Evolutionary conservation across 164 flowering plant genomes (phyloP).

Genomic region (Vitis amurensis): DNA sequence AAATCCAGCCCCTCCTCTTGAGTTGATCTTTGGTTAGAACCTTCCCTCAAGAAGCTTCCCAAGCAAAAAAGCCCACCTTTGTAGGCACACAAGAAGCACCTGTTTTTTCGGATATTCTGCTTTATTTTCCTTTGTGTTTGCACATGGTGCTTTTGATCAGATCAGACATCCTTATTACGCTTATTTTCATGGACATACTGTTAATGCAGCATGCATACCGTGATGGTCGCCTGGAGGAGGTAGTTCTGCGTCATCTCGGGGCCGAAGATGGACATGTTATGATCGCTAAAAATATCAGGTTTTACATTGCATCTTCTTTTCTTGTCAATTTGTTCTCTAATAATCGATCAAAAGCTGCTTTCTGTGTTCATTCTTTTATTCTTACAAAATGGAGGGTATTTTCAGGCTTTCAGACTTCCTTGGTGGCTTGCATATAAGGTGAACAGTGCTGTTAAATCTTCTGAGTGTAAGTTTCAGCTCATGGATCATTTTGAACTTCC

Average conservation of each 20-base stretch:
- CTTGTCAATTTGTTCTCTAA: neutral
- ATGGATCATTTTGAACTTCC: too few species aligned
- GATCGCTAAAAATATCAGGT: conserved; percentile 88
- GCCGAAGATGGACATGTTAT: conserved; percentile 81
- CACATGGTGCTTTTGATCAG: too few species aligned
- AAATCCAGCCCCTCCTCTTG: too few species aligned
- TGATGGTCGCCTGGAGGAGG: conserved; percentile 90
- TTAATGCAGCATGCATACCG: conserved; percentile 79
- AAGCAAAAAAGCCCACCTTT: too few species aligned
- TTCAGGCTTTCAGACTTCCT: conserved; percentile 92
- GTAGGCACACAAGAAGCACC: too few species aligned
- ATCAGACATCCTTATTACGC: neutral
- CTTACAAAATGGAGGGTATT: conserved; percentile 4
- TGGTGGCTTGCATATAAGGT: conserved; percentile 51
- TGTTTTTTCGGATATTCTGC: too few species aligned
- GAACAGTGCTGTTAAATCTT: conserved; percentile 19
- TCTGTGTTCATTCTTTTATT: neutral
- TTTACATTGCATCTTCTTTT: conserved; percentile 3
- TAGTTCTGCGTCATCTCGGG: conserved; percentile 80
- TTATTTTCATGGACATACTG: conserved; percentile 9
- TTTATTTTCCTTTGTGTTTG: too few species aligned
- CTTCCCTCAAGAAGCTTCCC: too few species aligned
- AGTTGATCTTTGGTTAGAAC: too few species aligned
- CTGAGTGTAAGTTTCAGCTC: conserved; percentile 24
- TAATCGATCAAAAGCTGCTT: neutral